Evolutionary conservation across 2,329 filamentous ascomycete genomes (phyloP).

Genomic region (Neurospora sp.): DNA sequence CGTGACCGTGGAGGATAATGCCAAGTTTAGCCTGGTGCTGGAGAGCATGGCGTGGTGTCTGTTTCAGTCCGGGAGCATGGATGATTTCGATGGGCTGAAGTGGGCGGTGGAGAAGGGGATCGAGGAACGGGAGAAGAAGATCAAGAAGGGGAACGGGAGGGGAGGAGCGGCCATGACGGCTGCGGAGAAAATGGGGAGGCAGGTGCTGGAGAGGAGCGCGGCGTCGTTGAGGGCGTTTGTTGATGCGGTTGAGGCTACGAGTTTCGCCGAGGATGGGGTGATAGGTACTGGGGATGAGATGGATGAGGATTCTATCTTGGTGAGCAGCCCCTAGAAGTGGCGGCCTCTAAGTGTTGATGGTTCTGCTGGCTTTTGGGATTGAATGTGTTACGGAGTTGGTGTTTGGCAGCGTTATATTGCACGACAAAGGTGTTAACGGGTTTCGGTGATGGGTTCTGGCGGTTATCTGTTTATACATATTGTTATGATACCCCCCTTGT

Average conservation of each 20-base stretch:
- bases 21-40: slow-evolving; percentile 59
- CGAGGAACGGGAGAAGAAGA: slow-evolving; percentile 37
- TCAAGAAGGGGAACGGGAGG: slow-evolving; percentile 24
- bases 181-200: slow-evolving; percentile 31
- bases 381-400: neutral
- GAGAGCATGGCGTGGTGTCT: slow-evolving; percentile 49
- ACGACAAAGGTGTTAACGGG: neutral
- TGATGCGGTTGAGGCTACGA: slow-evolving; percentile 22
- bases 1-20: slow-evolving; percentile 54
- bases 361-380: neutral
- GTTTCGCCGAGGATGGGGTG: neutral
- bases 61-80: neutral
- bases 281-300: neutral
- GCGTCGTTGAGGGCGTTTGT: slow-evolving; percentile 32
- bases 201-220: slow-evolving; percentile 34
- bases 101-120: slow-evolving; percentile 37
- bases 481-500: neutral
- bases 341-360: neutral
- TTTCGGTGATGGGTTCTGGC: neutral
- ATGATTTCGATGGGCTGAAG: slow-evolving; percentile 27
- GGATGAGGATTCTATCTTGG: neutral
- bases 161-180: slow-evolving; percentile 7
- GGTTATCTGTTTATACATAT: neutral
- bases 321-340: neutral
- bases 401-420: neutral